Conservation (phyloP, 1,284 basidiomycete species). For the Sporisorium reilianum region DNA sequence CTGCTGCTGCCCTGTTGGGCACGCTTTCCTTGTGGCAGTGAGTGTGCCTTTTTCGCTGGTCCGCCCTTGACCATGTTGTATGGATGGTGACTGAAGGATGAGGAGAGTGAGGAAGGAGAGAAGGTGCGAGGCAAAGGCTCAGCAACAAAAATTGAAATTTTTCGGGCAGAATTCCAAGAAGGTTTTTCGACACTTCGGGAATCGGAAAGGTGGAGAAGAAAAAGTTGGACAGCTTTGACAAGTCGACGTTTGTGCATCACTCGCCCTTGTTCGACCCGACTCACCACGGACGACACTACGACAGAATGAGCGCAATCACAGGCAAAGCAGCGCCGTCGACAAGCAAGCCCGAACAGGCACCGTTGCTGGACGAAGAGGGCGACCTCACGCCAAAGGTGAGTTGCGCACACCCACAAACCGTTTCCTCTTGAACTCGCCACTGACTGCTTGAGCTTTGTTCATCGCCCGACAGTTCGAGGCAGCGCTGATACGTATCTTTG, state of each 20-base stretch:
- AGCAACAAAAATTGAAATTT: constrained; percentile 6
- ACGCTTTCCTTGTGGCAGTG: constrained; percentile 8
- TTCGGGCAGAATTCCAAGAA: constrained; percentile 14
- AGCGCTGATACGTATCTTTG: constrained; percentile 42
- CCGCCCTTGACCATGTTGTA: constrained; percentile 29
- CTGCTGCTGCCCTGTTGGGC: constrained; percentile 1
- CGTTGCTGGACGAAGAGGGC: constrained; percentile 48
- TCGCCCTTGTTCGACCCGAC: not conserved
- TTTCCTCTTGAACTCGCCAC: not conserved
- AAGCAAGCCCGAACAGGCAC: constrained; percentile 12
- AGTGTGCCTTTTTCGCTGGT: not conserved
- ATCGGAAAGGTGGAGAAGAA: constrained; percentile 39
- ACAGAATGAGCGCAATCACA: constrained; percentile 10
- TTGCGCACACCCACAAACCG: not conserved
- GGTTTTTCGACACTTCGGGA: constrained; percentile 25
- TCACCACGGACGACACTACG: too few relatives aligned
- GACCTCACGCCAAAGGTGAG: constrained; percentile 40
- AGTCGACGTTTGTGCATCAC: not conserved
- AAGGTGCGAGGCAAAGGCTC: not conserved
- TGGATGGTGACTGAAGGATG: not conserved
- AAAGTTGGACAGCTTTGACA: not conserved
- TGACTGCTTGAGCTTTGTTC: not conserved
- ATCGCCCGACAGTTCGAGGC: constrained; percentile 27
- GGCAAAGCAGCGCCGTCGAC: not conserved
- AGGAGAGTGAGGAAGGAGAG: constrained; percentile 4